A percentile compares a stretch with the other conserved stretches of the same genome.
Conservation (phyloP, 2,329 filamentous ascomycete genomes). For the Botrytis galanthina region DNA sequence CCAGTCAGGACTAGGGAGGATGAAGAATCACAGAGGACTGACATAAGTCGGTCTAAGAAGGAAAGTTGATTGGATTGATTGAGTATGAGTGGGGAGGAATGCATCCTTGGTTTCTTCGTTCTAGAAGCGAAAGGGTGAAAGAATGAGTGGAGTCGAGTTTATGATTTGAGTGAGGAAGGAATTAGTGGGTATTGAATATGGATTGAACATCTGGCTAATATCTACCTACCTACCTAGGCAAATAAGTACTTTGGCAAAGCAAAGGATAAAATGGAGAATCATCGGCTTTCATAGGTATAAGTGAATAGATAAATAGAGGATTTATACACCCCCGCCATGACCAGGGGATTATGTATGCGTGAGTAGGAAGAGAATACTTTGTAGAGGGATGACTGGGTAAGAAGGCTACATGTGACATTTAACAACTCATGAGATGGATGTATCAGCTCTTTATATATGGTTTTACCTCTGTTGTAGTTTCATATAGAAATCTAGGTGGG, state of each 20-base stretch:
- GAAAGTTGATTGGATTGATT: neutral
- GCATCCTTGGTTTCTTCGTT: neutral
- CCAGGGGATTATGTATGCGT: neutral
- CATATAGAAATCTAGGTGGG: no score
- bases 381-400: no score
- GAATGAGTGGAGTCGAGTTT: neutral
- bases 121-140: neutral
- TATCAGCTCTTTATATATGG: no score
- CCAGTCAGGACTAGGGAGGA: neutral
- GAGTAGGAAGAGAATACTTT: neutral
- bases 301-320: no score
- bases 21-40: neutral
- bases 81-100: neutral
- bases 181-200: no score
- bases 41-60: conserved; percentile 8
- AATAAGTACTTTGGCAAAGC: no score
- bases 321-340: neutral
- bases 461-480: no score
- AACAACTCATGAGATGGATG: no score
- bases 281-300: neutral
- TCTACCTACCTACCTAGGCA: no score
- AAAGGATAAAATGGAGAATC: neutral
- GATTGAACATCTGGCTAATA: no score
- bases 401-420: no score
- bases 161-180: neutral